Evolutionary conservation across 2,329 filamentous ascomycete genomes (phyloP).

Genomic region (Shiraia sp.): DNA sequence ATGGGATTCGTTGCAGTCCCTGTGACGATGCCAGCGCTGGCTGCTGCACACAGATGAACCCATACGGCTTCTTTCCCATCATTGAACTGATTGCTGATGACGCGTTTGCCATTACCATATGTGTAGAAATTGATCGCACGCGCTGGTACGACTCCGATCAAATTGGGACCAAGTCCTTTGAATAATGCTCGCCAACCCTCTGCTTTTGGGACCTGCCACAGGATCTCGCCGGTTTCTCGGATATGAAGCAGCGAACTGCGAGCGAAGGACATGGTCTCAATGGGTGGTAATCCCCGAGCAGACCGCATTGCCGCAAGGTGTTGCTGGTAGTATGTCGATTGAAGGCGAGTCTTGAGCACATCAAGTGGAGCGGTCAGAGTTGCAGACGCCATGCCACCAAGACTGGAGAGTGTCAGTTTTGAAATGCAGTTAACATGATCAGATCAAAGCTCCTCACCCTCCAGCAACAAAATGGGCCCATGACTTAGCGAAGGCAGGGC

Average conservation of each 20-base stretch:
- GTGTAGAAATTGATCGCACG: slow-evolving; percentile 92
- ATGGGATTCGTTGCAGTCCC: slow-evolving; percentile 94
- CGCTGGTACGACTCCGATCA: slow-evolving; percentile 86
- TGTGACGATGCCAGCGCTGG: slow-evolving; percentile 79
- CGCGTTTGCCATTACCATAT: slow-evolving; percentile 87
- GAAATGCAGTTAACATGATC: slow-evolving; percentile 30
- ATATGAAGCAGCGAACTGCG: slow-evolving; percentile 75
- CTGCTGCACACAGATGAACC: slow-evolving; percentile 78
- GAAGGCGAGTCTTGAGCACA: slow-evolving; percentile 88
- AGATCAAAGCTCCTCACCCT: slow-evolving; percentile 60
- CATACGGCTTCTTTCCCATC: slow-evolving; percentile 69
- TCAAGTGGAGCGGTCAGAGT: slow-evolving; percentile 94
- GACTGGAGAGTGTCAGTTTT: slow-evolving; percentile 53
- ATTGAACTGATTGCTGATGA: slow-evolving; percentile 77
- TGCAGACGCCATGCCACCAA: slow-evolving; percentile 88
- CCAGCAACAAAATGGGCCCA: slow-evolving; percentile 93
- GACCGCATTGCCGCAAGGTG: slow-evolving; percentile 72
- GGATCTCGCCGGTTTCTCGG: slow-evolving; percentile 81
- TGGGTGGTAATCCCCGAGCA: slow-evolving; percentile 59
- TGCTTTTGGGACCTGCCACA: slow-evolving; percentile 75
- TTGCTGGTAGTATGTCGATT: slow-evolving; percentile 91
- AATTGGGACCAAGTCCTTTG: slow-evolving; percentile 88
- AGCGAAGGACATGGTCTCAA: slow-evolving; percentile 63
- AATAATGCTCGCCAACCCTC: slow-evolving; percentile 89
- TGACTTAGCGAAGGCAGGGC: slow-evolving; percentile 65